Conservation (phyloP, 164 flowering plant genomes). For the Amborella trichopoda region DNA sequence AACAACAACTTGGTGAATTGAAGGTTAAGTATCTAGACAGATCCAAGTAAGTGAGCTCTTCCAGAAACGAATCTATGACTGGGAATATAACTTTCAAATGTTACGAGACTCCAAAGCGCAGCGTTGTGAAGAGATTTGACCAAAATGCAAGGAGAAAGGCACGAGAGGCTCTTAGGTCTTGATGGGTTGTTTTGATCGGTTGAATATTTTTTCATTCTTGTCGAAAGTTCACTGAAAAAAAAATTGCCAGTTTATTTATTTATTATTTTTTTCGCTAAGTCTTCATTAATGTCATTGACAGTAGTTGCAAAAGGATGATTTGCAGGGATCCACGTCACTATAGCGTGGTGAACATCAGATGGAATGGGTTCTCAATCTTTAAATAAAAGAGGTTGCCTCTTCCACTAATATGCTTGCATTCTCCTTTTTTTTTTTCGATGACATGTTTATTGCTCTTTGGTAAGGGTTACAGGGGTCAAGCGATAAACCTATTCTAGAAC, state of each 20-base stretch:
- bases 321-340: constrained; percentile 94
- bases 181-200: constrained; percentile 72
- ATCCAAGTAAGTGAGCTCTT: too few species aligned
- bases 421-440: constrained; percentile 96
- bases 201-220: constrained; percentile 55
- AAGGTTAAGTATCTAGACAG: too few species aligned
- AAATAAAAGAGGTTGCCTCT: constrained; percentile 78
- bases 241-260: constrained; percentile 85
- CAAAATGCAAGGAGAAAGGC: constrained; percentile 98
- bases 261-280: constrained; percentile 80
- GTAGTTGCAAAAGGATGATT: constrained; percentile 99
- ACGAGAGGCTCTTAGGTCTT: constrained; percentile 71
- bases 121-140: constrained; percentile 83
- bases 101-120: constrained; percentile 83
- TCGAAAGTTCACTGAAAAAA: too few species aligned
- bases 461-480: constrained; percentile 84
- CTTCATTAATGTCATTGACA: constrained; percentile 75
- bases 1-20: too few species aligned
- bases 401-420: constrained; percentile 97
- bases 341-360: constrained; percentile 92
- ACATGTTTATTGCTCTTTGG: constrained; percentile 52
- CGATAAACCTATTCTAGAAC: constrained; percentile 89
- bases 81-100: constrained; percentile 34
- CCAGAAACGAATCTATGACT: too few species aligned
- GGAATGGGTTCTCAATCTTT: constrained; percentile 92